Evolutionary conservation across 2,329 filamentous ascomycete species (phyloP).

Genomic region (Ophiostoma himal-ulmi): DNA sequence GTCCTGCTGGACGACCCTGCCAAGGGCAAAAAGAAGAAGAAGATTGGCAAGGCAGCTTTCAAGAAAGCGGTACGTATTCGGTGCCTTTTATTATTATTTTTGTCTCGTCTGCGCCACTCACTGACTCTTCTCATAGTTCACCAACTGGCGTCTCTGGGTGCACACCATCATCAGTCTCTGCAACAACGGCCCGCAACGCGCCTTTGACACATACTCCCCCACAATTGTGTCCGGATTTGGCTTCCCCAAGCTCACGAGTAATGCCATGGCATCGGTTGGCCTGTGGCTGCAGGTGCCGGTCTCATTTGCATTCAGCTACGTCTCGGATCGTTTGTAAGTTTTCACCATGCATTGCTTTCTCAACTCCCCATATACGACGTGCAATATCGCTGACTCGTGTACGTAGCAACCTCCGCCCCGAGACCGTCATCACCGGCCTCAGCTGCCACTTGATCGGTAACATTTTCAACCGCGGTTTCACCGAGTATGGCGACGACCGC

Average conservation of each 20-base stretch:
- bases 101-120: background rate
- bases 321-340: background rate
- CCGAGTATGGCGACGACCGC: background rate
- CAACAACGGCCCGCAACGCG: background rate
- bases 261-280: constrained; percentile 4
- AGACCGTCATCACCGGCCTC: constrained; percentile 6
- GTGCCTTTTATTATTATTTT: background rate
- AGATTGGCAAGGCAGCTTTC: constrained; percentile 3
- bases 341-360: too few relatives aligned
- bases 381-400: background rate
- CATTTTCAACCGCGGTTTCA: constrained; percentile 4
- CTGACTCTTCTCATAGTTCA: background rate
- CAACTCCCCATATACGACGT: background rate
- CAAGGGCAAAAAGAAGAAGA: background rate
- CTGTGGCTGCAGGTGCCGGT: constrained; percentile 3
- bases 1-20: background rate
- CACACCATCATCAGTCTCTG: constrained; percentile 3
- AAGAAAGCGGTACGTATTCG: background rate
- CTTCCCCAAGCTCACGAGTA: constrained; percentile 1
- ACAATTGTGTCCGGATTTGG: background rate
- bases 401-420: background rate
- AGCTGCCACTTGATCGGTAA: background rate
- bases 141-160: constrained; percentile 1
- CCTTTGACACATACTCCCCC: background rate
- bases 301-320: background rate